phyloP scores from a whole-genome alignment of 1,139 yeast species.

The Sugiyamaella grinbergsii region DNA sequence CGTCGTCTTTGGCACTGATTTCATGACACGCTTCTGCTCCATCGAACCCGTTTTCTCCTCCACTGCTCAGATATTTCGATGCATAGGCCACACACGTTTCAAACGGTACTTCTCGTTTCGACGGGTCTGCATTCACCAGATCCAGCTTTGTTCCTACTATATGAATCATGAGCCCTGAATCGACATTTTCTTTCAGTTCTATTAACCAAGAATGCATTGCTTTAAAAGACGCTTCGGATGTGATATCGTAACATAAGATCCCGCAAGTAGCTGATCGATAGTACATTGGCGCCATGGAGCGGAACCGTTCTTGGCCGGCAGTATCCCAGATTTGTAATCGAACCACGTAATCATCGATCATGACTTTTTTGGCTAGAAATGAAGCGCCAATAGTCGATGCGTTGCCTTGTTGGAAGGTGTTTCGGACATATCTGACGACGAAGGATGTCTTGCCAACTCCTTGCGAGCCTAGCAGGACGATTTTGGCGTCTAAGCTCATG shows the following conservation, averaged over 20 bases:
- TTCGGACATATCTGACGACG: slow-evolving; percentile 83
- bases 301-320: slow-evolving; percentile 92
- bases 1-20: slow-evolving; percentile 43
- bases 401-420: slow-evolving; percentile 88
- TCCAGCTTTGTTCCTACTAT: slow-evolving; percentile 88
- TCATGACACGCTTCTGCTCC: slow-evolving; percentile 43
- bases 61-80: slow-evolving; percentile 36
- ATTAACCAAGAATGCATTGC: slow-evolving; percentile 91
- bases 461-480: slow-evolving; percentile 44
- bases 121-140: slow-evolving; percentile 47
- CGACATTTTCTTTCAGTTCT: slow-evolving; percentile 84
- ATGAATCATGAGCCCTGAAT: slow-evolving; percentile 79
- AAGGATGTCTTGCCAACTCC: slow-evolving; percentile 90
- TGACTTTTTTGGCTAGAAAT: slow-evolving; percentile 84
- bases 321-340: slow-evolving; percentile 95
- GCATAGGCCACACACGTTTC: slow-evolving; percentile 44
- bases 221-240: slow-evolving; percentile 89
- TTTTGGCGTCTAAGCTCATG: slow-evolving; percentile 44
- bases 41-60: slow-evolving; percentile 32
- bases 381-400: slow-evolving; percentile 97
- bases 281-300: slow-evolving; percentile 92
- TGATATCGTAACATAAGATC: slow-evolving; percentile 84
- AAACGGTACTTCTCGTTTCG: slow-evolving; percentile 43
- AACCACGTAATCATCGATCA: slow-evolving; percentile 79
- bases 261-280: slow-evolving; percentile 95